Percentiles rank a stretch among this genome's conserved stretches.
phyloP scores from a whole-genome alignment of 2,329 filamentous ascomycete species.

The Colletotrichum somersetense region DNA sequence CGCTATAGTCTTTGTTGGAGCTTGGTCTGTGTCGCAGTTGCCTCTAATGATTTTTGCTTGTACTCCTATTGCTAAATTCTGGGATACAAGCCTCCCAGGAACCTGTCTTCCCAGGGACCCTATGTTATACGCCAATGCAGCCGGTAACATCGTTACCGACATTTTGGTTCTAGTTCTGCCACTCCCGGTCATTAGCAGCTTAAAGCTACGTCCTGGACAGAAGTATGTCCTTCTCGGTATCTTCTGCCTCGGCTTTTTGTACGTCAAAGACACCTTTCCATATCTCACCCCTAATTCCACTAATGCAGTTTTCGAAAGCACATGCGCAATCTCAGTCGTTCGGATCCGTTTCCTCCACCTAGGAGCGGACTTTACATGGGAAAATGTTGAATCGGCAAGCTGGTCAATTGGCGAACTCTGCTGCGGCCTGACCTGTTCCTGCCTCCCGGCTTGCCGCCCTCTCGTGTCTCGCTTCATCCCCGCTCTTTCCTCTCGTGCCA shows the following conservation, averaged over 20 bases:
- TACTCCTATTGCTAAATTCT: constrained; percentile 46
- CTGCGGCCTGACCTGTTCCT: constrained; percentile 44
- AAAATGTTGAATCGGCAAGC: constrained; percentile 45
- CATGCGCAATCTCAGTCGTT: constrained; percentile 45
- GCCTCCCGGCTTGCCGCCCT: constrained; percentile 46
- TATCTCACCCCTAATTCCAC: neutral
- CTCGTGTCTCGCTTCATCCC: constrained; percentile 39
- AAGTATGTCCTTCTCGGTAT: constrained; percentile 46
- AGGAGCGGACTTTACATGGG: constrained; percentile 44
- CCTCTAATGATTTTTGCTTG: constrained; percentile 47
- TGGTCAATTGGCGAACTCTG: constrained; percentile 46
- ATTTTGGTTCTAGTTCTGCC: constrained; percentile 42
- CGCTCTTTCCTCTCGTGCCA: constrained; percentile 9
- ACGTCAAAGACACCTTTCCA: constrained; percentile 1
- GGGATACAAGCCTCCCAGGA: constrained; percentile 45
- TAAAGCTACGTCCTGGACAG: constrained; percentile 38
- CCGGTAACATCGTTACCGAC: constrained; percentile 43
- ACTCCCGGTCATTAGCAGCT: constrained; percentile 39
- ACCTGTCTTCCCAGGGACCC: constrained; percentile 43
- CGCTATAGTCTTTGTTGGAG: constrained; percentile 46
- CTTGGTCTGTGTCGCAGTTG: constrained; percentile 48
- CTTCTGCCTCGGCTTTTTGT: constrained; percentile 44
- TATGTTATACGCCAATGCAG: constrained; percentile 46
- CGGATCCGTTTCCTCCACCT: constrained; percentile 44
- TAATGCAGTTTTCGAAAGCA: constrained; percentile 25